Evolutionary conservation across 495 filamentous ascomycete species (phyloP).

Genomic region (Mytilinidion resinicola): DNA sequence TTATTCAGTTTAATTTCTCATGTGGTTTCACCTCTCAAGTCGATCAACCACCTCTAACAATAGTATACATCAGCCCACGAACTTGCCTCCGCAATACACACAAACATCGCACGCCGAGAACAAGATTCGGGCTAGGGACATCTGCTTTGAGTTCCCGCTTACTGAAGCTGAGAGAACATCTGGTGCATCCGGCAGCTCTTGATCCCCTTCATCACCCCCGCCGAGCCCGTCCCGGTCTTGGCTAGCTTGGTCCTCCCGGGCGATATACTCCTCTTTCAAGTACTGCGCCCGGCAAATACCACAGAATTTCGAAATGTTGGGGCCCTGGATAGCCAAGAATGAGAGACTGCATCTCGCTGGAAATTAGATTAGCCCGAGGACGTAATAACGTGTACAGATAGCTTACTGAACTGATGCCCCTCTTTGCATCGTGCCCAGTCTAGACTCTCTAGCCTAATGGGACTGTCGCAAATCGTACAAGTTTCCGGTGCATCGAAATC

Average conservation of each 20-base stretch:
- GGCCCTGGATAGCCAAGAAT: constrained; percentile 50
- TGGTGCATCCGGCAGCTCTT: not conserved
- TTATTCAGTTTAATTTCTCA: no score
- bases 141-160: not conserved
- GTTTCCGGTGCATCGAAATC: constrained; percentile 39
- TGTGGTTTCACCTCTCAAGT: no score
- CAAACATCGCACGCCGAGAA: constrained; percentile 49
- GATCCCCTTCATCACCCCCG: not conserved
- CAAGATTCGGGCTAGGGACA: constrained; percentile 31
- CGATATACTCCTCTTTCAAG: constrained; percentile 41
- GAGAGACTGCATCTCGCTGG: constrained; percentile 48
- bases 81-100: constrained; percentile 51
- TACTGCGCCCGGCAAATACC: constrained; percentile 45
- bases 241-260: constrained; percentile 4
- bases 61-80: constrained; percentile 13
- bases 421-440: constrained; percentile 39
- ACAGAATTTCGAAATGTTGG: constrained; percentile 51
- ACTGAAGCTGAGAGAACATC: not conserved
- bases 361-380: not conserved
- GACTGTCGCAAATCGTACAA: constrained; percentile 45
- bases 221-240: not conserved
- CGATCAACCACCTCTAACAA: no score
- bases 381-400: not conserved
- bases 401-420: constrained; percentile 42
- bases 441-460: constrained; percentile 36